phyloP scores from a whole-genome alignment of 306 rosid genomes.

The Vigna nakashimae region DNA sequence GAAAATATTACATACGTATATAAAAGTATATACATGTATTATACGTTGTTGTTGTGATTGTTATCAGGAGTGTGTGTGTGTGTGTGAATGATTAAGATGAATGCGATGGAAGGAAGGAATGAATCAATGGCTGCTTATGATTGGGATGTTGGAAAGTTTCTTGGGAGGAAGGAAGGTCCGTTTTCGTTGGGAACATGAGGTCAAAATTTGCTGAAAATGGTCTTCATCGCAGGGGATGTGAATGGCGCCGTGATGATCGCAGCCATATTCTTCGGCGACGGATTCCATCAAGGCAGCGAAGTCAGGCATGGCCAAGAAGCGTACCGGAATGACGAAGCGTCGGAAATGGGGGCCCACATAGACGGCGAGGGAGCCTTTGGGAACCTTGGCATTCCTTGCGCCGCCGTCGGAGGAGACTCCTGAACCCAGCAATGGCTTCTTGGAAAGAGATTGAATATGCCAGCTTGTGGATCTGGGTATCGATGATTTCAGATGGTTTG shows the following conservation, averaged over 20 bases:
- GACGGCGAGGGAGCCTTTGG: conserved; percentile 61
- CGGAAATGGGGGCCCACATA: conserved; percentile 57
- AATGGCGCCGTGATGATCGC: conserved; percentile 55
- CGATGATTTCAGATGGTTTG: neutral
- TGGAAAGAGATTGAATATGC: neutral
- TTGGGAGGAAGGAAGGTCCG: conserved; percentile 11
- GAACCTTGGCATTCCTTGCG: conserved; percentile 32
- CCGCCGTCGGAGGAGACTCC: conserved; percentile 31
- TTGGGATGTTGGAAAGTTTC: neutral
- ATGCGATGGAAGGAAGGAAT: too few relatives aligned
- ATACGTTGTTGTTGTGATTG: too few relatives aligned
- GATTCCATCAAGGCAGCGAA: conserved; percentile 58
- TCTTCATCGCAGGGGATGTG: conserved; percentile 68
- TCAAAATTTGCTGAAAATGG: conserved; percentile 50
- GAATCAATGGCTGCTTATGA: neutral
- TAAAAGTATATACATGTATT: too few relatives aligned
- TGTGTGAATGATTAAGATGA: too few relatives aligned
- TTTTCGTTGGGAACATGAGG: conserved; percentile 35
- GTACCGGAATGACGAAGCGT: conserved; percentile 63
- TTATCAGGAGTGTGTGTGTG: too few relatives aligned
- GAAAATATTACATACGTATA: too few relatives aligned
- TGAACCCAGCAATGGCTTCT: conserved; percentile 16
- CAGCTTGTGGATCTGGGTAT: neutral
- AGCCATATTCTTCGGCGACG: conserved; percentile 60
- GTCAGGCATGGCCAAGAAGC: conserved; percentile 57